Conservation (phyloP, 139 green algal genomes). For the Volvox reticuliferus region DNA sequence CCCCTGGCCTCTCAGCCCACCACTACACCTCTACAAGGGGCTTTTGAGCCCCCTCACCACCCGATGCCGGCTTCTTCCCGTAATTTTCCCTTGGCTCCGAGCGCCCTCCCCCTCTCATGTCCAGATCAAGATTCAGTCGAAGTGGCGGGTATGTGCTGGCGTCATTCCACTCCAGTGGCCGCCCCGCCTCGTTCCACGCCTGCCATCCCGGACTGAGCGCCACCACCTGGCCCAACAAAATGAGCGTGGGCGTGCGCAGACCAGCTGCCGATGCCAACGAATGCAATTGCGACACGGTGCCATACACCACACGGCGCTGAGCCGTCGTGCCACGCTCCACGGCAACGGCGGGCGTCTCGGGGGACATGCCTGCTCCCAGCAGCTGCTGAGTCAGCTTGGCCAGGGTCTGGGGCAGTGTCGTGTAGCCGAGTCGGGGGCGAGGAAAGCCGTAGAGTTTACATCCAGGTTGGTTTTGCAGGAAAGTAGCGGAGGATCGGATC, state of each 20-base stretch:
- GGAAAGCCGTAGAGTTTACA: too few species aligned
- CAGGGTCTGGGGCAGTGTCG: constrained; percentile 72
- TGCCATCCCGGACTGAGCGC: constrained; percentile 53
- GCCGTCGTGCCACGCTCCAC: constrained; percentile 95
- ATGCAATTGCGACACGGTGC: constrained; percentile 69
- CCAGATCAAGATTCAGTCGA: not conserved
- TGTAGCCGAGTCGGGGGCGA: too few species aligned
- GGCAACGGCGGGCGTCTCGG: constrained; percentile 89
- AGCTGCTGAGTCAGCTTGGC: constrained; percentile 81
- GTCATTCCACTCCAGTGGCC: constrained; percentile 49
- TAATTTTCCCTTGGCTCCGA: not conserved
- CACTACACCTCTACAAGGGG: not conserved
- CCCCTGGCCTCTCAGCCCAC: not conserved
- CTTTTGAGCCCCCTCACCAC: too few species aligned
- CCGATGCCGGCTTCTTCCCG: not conserved
- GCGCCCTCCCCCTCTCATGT: not conserved
- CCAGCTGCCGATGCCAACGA: constrained; percentile 40
- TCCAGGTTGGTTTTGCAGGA: too few species aligned
- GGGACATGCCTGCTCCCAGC: constrained; percentile 65
- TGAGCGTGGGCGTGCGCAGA: constrained; percentile 93
- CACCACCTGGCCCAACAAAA: constrained; percentile 88
- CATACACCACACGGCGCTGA: constrained; percentile 88
- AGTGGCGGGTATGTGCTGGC: constrained; percentile 29
- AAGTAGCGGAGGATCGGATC: too few species aligned
- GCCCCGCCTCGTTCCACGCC: constrained; percentile 20